A percentile compares a stretch with the other conserved stretches of the same genome.
Conservation (phyloP, 306 rosid species). For the Lathyrus tuberosus region DNA sequence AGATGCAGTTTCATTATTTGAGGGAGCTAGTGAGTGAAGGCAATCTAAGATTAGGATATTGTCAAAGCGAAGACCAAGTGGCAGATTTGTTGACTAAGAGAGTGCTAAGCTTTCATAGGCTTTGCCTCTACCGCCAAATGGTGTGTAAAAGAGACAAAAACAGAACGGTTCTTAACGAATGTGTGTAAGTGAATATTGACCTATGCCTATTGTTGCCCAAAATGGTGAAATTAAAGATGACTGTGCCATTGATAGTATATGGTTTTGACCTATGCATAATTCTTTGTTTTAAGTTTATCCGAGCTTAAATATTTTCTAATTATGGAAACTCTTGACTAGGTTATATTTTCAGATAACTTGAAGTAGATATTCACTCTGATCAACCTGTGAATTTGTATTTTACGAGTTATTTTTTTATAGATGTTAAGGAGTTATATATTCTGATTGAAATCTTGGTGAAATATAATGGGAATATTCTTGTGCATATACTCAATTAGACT, state of each 20-base stretch:
- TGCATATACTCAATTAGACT: neutral
- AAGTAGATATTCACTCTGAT: neutral
- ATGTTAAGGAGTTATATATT: neutral
- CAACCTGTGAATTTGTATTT: neutral
- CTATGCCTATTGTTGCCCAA: conserved; percentile 12
- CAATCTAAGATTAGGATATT: too few species aligned
- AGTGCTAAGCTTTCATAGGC: conserved; percentile 38
- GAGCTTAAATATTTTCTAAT: conserved; percentile 5
- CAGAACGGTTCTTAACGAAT: conserved; percentile 26
- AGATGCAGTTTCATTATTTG: too few species aligned
- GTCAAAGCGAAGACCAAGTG: too few species aligned
- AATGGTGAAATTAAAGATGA: conserved; percentile 5
- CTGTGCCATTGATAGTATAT: neutral
- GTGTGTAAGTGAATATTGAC: conserved; percentile 14
- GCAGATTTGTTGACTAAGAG: too few species aligned
- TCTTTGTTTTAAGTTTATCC: neutral
- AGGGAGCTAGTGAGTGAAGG: too few species aligned
- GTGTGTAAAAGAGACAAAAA: conserved; percentile 29
- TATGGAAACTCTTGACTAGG: conserved; percentile 10
- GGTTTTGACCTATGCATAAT: neutral
- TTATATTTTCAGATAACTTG: conserved; percentile 10
- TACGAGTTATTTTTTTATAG: neutral
- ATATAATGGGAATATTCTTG: neutral
- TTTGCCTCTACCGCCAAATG: conserved; percentile 29
- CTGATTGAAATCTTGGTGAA: neutral